A percentile compares a stretch with the other conserved stretches of the same genome.
phyloP scores from a whole-genome alignment of 768 basidiomycete species.

The Phaffia australis region DNA sequence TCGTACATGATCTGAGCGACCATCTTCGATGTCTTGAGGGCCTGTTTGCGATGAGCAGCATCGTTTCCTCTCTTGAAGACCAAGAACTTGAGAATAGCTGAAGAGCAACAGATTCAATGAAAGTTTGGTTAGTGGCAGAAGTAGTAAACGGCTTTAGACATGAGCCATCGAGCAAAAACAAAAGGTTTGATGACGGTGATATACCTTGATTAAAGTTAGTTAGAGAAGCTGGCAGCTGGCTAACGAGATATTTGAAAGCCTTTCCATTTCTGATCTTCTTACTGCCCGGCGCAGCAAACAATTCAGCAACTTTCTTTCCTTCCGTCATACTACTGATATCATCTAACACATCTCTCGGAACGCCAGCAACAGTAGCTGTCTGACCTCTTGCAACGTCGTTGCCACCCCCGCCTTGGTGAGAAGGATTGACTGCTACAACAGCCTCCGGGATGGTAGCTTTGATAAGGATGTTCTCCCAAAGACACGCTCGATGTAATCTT shows the following conservation, averaged over 20 bases:
- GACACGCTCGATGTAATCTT: constrained; percentile 62
- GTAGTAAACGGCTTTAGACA: not conserved
- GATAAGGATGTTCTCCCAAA: constrained; percentile 78
- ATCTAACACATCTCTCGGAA: constrained; percentile 22
- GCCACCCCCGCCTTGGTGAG: constrained; percentile 7
- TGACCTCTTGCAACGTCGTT: constrained; percentile 17
- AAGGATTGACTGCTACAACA: constrained; percentile 20
- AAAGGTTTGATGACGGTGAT: constrained; percentile 24
- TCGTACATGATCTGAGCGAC: constrained; percentile 63
- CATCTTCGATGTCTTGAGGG: constrained; percentile 54
- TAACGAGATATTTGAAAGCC: constrained; percentile 67
- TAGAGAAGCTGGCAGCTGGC: constrained; percentile 61
- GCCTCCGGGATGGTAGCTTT: constrained; percentile 43
- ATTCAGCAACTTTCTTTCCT: not conserved
- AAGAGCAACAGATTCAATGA: not conserved
- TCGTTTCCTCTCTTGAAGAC: constrained; percentile 55
- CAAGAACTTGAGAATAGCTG: constrained; percentile 79
- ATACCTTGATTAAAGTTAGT: constrained; percentile 79
- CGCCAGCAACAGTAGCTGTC: constrained; percentile 20
- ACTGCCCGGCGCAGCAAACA: not conserved
- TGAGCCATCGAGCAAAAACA: not conserved
- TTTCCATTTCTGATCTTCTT: constrained; percentile 48
- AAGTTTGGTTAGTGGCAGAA: constrained; percentile 13
- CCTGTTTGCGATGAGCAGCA: constrained; percentile 58
- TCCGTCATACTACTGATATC: constrained; percentile 11